Percentiles rank a stretch among this genome's conserved stretches.
Evolutionary conservation across 352 stramenopile genomes (phyloP).

Genomic region (Thalassiosira livingstoniorum): DNA sequence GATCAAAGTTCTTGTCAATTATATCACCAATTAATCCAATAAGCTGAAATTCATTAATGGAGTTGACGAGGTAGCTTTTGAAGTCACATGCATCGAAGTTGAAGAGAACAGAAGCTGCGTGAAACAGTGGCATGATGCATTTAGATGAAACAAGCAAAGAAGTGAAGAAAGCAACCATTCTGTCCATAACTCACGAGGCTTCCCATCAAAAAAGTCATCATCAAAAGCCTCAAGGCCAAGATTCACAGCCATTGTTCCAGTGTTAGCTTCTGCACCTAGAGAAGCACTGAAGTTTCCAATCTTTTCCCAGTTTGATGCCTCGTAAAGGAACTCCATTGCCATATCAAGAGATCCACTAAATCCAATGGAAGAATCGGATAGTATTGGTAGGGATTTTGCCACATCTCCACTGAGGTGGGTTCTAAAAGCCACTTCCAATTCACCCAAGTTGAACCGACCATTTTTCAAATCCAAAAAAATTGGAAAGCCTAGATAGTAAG

Average conservation of each 20-base stretch:
- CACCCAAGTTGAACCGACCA: too few relatives aligned
- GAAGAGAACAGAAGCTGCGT: conserved; percentile 40
- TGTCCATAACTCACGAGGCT: conserved; percentile 34
- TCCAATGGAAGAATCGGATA: too few relatives aligned
- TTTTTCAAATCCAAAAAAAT: too few relatives aligned
- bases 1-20: conserved; percentile 33
- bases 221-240: conserved; percentile 27
- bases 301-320: not conserved
- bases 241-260: not conserved
- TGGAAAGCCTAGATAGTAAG: too few relatives aligned
- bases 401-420: too few relatives aligned
- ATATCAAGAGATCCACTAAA: too few relatives aligned
- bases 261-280: conserved; percentile 13
- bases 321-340: too few relatives aligned
- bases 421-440: too few relatives aligned
- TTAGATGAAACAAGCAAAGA: not conserved
- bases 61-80: conserved; percentile 9
- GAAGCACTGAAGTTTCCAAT: conserved; percentile 12
- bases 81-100: conserved; percentile 47
- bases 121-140: not conserved
- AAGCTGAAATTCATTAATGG: conserved; percentile 30
- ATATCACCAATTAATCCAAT: conserved; percentile 14
- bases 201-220: conserved; percentile 46
- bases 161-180: not conserved
- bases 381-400: too few relatives aligned